Percentiles rank a stretch among this genome's conserved stretches.
Evolutionary conservation across 169 alveolate species (phyloP).

Genomic region (Eimeria maxima): DNA sequence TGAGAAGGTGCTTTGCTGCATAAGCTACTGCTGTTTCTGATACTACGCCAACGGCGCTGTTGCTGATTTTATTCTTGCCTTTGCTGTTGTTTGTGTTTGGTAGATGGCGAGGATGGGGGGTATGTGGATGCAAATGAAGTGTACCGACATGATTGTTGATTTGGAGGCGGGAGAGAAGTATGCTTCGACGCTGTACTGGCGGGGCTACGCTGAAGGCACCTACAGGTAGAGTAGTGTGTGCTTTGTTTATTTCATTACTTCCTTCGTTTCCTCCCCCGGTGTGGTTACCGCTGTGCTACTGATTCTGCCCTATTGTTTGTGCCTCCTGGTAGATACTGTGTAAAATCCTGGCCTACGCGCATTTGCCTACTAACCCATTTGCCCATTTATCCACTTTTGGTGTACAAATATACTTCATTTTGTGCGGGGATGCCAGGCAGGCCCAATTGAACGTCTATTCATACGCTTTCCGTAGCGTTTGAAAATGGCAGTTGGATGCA

Average conservation of each 20-base stretch:
- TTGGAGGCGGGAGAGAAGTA: slow-evolving; percentile 22
- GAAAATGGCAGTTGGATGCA: background rate
- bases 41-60: background rate
- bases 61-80: background rate
- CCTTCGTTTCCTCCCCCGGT: background rate
- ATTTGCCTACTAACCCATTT: background rate
- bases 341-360: background rate
- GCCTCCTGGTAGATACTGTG: background rate
- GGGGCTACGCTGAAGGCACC: slow-evolving; percentile 33
- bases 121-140: slow-evolving; percentile 65
- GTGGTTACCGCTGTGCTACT: background rate
- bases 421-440: background rate
- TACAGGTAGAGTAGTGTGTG: background rate
- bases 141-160: slow-evolving; percentile 73
- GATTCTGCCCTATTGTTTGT: background rate
- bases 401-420: background rate
- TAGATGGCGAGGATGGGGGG: slow-evolving; percentile 83
- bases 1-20: background rate
- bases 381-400: background rate
- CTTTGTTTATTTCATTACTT: too few relatives aligned
- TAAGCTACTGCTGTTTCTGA: background rate
- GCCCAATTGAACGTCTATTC: background rate
- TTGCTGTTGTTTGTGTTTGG: background rate
- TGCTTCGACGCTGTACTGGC: background rate
- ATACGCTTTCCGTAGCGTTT: background rate